Percentiles rank a stretch among this genome's conserved stretches.
Evolutionary conservation across 2,329 filamentous ascomycete species (phyloP).

Genomic region (Cryphonectria naterciae): DNA sequence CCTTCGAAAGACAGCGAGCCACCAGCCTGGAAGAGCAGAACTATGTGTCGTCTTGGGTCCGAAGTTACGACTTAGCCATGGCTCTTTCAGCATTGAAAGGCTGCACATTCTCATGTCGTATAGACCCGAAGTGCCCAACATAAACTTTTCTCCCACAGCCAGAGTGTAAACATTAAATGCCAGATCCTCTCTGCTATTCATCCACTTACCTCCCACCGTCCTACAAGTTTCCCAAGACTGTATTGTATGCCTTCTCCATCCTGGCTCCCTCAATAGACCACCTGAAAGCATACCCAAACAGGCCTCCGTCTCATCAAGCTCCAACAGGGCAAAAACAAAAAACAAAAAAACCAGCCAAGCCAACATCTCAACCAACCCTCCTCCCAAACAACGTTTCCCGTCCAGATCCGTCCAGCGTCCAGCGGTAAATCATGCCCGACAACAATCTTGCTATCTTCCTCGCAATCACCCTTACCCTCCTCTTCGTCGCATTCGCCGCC

Average conservation of each 20-base stretch:
- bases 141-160: not conserved
- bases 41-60: not conserved
- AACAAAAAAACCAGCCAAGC: not conserved
- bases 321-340: not conserved
- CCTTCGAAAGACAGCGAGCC: not conserved
- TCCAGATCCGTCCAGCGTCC: not conserved
- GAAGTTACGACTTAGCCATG: not conserved
- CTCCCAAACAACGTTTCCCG: not conserved
- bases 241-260: not conserved
- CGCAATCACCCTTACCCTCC: slow-evolving; percentile 36
- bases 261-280: not conserved
- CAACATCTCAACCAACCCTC: not conserved
- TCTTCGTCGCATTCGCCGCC: slow-evolving; percentile 29
- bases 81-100: not conserved
- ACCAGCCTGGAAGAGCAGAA: not conserved
- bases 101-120: not conserved
- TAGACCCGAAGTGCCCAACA: not conserved
- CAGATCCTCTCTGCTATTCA: not conserved
- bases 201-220: not conserved
- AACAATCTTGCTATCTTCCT: slow-evolving; percentile 37
- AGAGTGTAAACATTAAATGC: not conserved
- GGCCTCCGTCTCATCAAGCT: not conserved
- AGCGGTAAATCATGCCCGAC: slow-evolving; percentile 20
- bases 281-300: not conserved
- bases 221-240: not conserved